Evolutionary conservation across 2,329 filamentous ascomycete species (phyloP), one percentile per base, ranked within the genome.

Genomic region (Colletotrichum chlorophyti): DNA sequence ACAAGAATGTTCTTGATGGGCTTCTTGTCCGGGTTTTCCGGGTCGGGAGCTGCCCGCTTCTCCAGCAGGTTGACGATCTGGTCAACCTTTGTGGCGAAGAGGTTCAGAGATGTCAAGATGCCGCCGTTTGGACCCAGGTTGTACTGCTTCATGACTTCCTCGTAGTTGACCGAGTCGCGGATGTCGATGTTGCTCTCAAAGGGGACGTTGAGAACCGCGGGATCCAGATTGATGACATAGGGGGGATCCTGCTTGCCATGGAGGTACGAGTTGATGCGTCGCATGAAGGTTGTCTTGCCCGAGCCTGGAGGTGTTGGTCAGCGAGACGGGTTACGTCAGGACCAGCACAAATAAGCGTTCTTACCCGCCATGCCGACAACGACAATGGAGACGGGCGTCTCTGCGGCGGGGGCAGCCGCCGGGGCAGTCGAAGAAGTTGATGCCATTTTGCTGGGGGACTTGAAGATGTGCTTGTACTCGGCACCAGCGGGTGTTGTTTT

Each of bases 231-330:
- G 71, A 99, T 87, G 58, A 98, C 93, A 74, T 99, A 99, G 5
- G 96, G 95, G 1, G 92, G 88, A 15, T 88, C 84, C 58, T 89
- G 86, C 68, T 93, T 84, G 5, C 84, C 84, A 71, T 98, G 94
- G 4, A 99, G 87, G 72, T 99, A 85, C 1, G 94, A 90, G 74
- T 97, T 97, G 69, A 99, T 95, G 69, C 95, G 88, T 73, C 98
- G 94, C 94, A 99, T 98, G 72, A 99, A 99, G 0, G 96, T 99
- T n/a, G 95, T 99, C 81, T 99, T 99, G 69, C 95, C 95, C 14
- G 93, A 96, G 67, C 95, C 89, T 91, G 65, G 37, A 58, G n/a
- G 26, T 48, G 37, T 40, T 47, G 29, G 46, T 63, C 49, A 59
- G 54, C 47, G 24, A 19, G 11, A 62, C 21, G 14, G 9, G 40